Percentiles rank a stretch among this genome's conserved stretches.
These are phyloP conservation scores for Zoysia pacifica DNA, from an alignment of 176 grass and related monocot genomes.

Conservation along the genomic window DNA sequence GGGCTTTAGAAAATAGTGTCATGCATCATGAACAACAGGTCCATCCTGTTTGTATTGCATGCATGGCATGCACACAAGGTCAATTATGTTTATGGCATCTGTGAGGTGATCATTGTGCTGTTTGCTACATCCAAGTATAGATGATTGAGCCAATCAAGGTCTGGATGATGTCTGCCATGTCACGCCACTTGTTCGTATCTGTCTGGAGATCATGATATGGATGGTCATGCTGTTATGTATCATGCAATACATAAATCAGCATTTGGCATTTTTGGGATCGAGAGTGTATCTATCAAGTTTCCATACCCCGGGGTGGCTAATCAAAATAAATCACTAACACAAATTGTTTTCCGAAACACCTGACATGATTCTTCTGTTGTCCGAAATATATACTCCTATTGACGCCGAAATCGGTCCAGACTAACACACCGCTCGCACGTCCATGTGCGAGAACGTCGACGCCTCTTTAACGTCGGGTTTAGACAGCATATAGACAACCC, in stretches of 20 bases:
- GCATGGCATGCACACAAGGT: conserved; percentile 7
- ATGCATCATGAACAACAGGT: background rate
- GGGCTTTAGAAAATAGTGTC: conserved; percentile 32
- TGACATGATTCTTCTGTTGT: too few relatives aligned
- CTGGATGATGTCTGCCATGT: background rate
- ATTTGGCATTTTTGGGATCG: background rate
- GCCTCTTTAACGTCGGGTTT: too few relatives aligned
- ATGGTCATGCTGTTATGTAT: background rate
- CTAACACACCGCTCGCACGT: too few relatives aligned
- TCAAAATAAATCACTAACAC: too few relatives aligned
- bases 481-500: too few relatives aligned
- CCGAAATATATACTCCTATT: too few relatives aligned
- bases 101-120: background rate
- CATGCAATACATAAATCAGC: background rate
- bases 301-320: too few relatives aligned
- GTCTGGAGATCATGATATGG: background rate
- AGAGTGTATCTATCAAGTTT: too few relatives aligned
- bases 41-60: conserved; percentile 6
- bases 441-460: too few relatives aligned
- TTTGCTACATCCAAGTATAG: background rate
- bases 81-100: background rate
- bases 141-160: conserved; percentile 21
- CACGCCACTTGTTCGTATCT: conserved; percentile 36
- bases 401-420: too few relatives aligned
- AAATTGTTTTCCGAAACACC: too few relatives aligned